Evolutionary conservation across 768 basidiomycete genomes (phyloP).

Genomic region (Favolaschia claudopus): DNA sequence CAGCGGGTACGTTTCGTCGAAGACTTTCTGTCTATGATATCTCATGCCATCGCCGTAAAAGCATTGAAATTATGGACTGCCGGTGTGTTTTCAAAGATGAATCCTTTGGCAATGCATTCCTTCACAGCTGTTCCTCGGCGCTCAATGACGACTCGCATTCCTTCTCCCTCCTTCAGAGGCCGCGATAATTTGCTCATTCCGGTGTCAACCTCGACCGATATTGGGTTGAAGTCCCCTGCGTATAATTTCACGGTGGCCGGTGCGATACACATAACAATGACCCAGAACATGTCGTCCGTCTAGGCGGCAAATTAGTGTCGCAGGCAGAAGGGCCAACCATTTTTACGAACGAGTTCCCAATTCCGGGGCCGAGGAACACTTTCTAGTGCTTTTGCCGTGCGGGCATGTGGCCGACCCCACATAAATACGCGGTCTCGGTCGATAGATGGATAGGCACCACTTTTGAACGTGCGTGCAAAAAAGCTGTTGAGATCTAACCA

Average conservation of each 20-base stretch:
- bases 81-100: constrained; percentile 47
- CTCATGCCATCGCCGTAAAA: constrained; percentile 38
- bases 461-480: constrained; percentile 39
- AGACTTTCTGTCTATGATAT: too few relatives aligned
- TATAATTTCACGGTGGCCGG: constrained; percentile 51
- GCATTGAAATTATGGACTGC: constrained; percentile 62
- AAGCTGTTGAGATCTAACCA: constrained; percentile 21
- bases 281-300: constrained; percentile 60
- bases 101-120: constrained; percentile 44
- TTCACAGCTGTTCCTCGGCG: constrained; percentile 43
- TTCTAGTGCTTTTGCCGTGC: constrained; percentile 46
- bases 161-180: constrained; percentile 31
- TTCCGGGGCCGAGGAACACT: constrained; percentile 48
- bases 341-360: constrained; percentile 48
- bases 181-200: constrained; percentile 56
- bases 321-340: not conserved
- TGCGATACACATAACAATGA: constrained; percentile 49
- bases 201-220: constrained; percentile 40
- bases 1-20: too few relatives aligned
- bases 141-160: constrained; percentile 14
- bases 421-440: constrained; percentile 52
- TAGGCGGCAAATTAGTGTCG: constrained; percentile 30
- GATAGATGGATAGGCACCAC: constrained; percentile 54
- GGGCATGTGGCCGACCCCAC: constrained; percentile 59
- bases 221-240: constrained; percentile 36